Evolutionary conservation across 352 stramenopile genomes (phyloP), one percentile per base, ranked within the genome.

Genomic region (Globisporangium viniferum): DNA sequence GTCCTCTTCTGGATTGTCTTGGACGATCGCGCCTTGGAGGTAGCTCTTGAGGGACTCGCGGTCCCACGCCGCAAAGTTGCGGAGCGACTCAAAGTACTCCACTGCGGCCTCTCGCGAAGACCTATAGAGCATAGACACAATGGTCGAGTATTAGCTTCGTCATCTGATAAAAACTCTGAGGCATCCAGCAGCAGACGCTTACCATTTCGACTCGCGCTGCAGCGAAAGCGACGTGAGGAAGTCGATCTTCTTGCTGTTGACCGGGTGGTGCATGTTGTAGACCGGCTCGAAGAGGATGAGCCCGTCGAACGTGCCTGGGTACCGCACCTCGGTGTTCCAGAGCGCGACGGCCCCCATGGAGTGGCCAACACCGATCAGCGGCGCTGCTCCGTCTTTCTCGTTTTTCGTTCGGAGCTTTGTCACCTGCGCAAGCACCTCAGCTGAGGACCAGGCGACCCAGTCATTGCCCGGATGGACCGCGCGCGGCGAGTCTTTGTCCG

Each of bases 321-420:
- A 36, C 24, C 66, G 54, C n/a, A 82, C 66, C 60, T 82, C 77
- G 7, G 64, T 54, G 57, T 76, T 78, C 77, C 75, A 82, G 4
- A 85, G 48, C 22, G 75, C 68, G 10, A 70, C 59, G 14, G 71
- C 75, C 1, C 77, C 77, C 77, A 84, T 84, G 14, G 77, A 84
- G 53, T 84, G 75, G 15, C 77, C 75, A 55, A 90, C 79, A 0
- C 82, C 82, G 58, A 89, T 82, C 36, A 90, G 59, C 39, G 79
- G 71, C 10, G 59, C 27, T 10, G 39, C 7, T 12, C 27, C 14
- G 14, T 59, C 22, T 20, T 59, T 18, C 54, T 59, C 35, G 3
- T 41, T 39, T 27, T 24, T 24, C 24, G 35, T 5, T 20, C 27
- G 62, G 18, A 68, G 62, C 29, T 75, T 39, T 6, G 48, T 44